Base-by-base conservation (phyloP, 805 yeast species). In the Millerago galiae region DNA sequence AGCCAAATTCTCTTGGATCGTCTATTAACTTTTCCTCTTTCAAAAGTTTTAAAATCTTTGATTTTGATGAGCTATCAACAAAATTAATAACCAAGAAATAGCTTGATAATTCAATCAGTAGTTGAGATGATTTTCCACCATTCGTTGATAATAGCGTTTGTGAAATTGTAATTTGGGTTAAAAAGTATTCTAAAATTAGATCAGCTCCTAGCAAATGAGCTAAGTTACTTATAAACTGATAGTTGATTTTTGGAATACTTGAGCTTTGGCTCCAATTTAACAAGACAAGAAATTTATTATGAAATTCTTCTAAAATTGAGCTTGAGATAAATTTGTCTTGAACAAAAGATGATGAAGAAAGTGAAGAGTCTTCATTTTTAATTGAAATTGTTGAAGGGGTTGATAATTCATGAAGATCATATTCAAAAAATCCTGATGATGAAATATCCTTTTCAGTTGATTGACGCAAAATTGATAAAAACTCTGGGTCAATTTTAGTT, bases 221-320 rank as follows among this genome's bases (percentile, higher is more conserved):
- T 38, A 54, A 36, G 6, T 40, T 43, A 2, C 43, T 15, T 2
- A 56, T 34, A 21, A 50, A 41, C 12, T 43, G 47, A 18, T 46
- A 49, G 34, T 58, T 56, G 25, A 52, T 50, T 1, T 26, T 31
- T n/a, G 56, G 43, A 7, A 48, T 17, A 1, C 44, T 37, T 1
- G 56, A 46, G 1, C 55, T 45, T 32, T 55, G 60, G 13, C 47
- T 51, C 57, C 58, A 56, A 8, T 51, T 46, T 14, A 56, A 12
- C 8, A 56, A 35, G 0, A 36, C 21, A 12, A 52, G 52, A 37
- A 58, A 46, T 36, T 48, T 52, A 12, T 41, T 26, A 31, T 51
- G 50, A 34, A 56, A 55, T 5, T 43, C 25, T 8, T 44, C 45
- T 29, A 47, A 37, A 27, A 55, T 35, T 2, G 54, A 42, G 5